Evolutionary conservation across 2,329 filamentous ascomycete genomes (phyloP).

Genomic region (Xylariaceae sp.): DNA sequence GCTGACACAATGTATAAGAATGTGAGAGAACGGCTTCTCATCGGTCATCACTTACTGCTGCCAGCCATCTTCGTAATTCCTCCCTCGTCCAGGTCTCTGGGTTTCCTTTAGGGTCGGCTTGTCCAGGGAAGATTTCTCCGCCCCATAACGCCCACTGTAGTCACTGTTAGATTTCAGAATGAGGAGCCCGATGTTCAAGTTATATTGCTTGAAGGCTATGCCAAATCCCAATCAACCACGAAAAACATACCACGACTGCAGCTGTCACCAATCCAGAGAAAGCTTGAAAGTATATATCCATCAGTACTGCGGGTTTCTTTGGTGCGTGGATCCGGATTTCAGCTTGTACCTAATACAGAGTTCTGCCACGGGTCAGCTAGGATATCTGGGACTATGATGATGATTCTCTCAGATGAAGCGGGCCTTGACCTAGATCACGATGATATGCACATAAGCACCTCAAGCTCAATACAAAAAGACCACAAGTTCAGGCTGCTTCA

Average conservation of each 20-base stretch:
- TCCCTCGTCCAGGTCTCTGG: conserved; percentile 68
- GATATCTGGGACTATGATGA: too few relatives aligned
- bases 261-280: conserved; percentile 81
- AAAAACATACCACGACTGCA: conserved; percentile 52
- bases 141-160: conserved; percentile 76
- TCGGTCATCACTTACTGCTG: conserved; percentile 55
- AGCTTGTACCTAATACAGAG: conserved; percentile 58
- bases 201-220: too few relatives aligned
- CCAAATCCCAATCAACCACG: too few relatives aligned
- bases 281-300: conserved; percentile 42
- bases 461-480: too few relatives aligned
- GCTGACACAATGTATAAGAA: conserved; percentile 37
- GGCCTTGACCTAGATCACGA: too few relatives aligned
- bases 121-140: conserved; percentile 73
- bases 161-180: not conserved
- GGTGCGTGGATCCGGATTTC: conserved; percentile 2
- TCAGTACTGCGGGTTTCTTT: conserved; percentile 13
- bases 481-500: too few relatives aligned
- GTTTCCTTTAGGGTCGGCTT: conserved; percentile 73
- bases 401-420: too few relatives aligned
- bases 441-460: too few relatives aligned
- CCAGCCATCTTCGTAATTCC: conserved; percentile 77
- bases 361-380: conserved; percentile 43
- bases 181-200: too few relatives aligned
- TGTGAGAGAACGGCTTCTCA: not conserved